phyloP scores from a whole-genome alignment of 495 filamentous ascomycete species.

The Hypoxylon lienhwacheense region DNA sequence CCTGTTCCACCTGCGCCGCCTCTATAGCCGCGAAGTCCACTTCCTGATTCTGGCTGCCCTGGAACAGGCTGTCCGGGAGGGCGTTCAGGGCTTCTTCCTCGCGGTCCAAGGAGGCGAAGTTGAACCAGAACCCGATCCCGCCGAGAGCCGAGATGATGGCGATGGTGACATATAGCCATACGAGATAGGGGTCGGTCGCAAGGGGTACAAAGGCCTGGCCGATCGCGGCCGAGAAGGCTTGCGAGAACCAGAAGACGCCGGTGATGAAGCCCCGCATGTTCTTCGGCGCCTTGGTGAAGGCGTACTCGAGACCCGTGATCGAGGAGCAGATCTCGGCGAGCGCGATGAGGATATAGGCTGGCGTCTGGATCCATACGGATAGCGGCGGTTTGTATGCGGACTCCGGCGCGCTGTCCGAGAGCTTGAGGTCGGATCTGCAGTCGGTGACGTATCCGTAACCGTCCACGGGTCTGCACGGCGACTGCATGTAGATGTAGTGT shows the following conservation, averaged over 20 bases:
- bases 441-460: slow-evolving; percentile 42
- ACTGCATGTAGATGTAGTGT: slow-evolving; percentile 68
- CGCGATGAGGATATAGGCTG: slow-evolving; percentile 26
- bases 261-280: slow-evolving; percentile 77
- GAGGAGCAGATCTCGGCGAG: slow-evolving; percentile 46
- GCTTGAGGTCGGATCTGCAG: slow-evolving; percentile 41
- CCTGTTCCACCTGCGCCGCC: slow-evolving; percentile 32
- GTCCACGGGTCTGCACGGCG: slow-evolving; percentile 53
- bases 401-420: slow-evolving; percentile 19
- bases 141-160: slow-evolving; percentile 64
- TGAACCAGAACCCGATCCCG: slow-evolving; percentile 63
- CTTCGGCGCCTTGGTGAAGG: slow-evolving; percentile 75
- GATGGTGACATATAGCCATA: slow-evolving; percentile 63
- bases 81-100: slow-evolving; percentile 69
- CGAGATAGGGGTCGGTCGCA: slow-evolving; percentile 67
- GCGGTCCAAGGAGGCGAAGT: slow-evolving; percentile 59
- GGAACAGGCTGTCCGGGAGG: slow-evolving; percentile 48
- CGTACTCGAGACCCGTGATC: slow-evolving; percentile 63
- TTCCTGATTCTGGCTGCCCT: slow-evolving; percentile 33
- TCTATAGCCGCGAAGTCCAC: slow-evolving; percentile 30
- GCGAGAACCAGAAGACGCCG: slow-evolving; percentile 68
- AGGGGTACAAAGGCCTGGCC: slow-evolving; percentile 68
- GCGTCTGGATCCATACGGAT: slow-evolving; percentile 37
- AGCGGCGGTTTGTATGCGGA: slow-evolving; percentile 47
- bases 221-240: slow-evolving; percentile 68